Base-by-base conservation (phyloP, 2,329 filamentous ascomycete species). In the Gnomoniopsis sp. region DNA sequence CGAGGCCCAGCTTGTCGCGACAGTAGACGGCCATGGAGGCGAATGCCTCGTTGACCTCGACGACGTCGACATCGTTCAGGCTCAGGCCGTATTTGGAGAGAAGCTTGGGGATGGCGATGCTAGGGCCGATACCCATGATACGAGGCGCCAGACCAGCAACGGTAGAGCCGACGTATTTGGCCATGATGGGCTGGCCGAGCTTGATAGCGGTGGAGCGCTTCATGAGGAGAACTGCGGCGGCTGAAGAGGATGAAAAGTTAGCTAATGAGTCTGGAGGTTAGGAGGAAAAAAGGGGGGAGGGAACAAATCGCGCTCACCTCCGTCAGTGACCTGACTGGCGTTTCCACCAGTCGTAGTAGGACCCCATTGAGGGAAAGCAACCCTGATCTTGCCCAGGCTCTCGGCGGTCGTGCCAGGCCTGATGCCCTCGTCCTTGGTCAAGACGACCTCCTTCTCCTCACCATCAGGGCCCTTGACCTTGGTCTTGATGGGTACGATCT, bases 1-100 rank as follows among this genome's bases (percentile, higher is more conserved):
- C 87, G 53, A 93, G 77, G 64, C 84, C 84, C 53, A 95, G 81
- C 65, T 79, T 85, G 68, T 91, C 82, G 57, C 89, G 77, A 77
- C 92, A 96, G 83, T 97, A 98, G 33, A 97, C 93, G 1, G 91
- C 93, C 95, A 98, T 98, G 54, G 90, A 95, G 22, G 93, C 93
- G 69, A 99, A 99, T 1, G 95, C 95, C 82, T 99, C 95, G 79
- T 99, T 99, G 71, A 99, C 77, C 82, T 98, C 95, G 66, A 93
- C 81, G 38, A 98, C 83, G 70, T 99, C 95, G 62, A 95, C 84
- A 67, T 98, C 95, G 60, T 88, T 84, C 55, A 96, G 79, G 23
- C 82, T 84, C 62, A 99, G 76, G 75, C 88, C 86, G 82, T 88
- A 87, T 77, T 95, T 88, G 70, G 76, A 76, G 49, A 99, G 84